Conservation (phyloP, 345 rosid genomes). For the Aquilaria sinensis region DNA sequence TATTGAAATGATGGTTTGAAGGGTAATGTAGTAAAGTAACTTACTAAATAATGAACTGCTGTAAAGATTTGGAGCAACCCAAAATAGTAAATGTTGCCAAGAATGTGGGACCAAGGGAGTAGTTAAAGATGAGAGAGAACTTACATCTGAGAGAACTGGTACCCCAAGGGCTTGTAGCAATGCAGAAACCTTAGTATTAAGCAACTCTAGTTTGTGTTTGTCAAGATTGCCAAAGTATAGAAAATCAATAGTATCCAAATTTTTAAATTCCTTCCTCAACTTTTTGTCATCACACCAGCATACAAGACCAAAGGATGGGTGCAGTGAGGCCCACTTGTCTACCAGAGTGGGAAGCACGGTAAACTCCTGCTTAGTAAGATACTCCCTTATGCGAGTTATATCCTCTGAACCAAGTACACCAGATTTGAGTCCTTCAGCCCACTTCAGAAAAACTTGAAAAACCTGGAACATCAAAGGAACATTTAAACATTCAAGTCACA, state of each 20-base stretch:
- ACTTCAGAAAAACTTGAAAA: slow-evolving; percentile 64
- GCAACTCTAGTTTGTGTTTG: slow-evolving; percentile 42
- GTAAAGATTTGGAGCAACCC: too few relatives aligned
- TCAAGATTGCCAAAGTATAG: slow-evolving; percentile 53
- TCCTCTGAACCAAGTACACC: slow-evolving; percentile 53
- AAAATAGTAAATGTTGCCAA: too few relatives aligned
- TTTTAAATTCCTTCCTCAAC: slow-evolving; percentile 54
- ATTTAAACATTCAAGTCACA: slow-evolving; percentile 15
- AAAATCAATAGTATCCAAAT: slow-evolving; percentile 47
- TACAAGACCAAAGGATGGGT: slow-evolving; percentile 69
- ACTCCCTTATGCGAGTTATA: slow-evolving; percentile 46
- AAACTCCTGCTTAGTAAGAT: slow-evolving; percentile 50
- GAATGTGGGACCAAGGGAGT: too few relatives aligned
- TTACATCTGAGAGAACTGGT: slow-evolving; percentile 79
- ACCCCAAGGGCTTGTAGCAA: slow-evolving; percentile 70
- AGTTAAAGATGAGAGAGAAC: slow-evolving; percentile 3
- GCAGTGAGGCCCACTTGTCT: slow-evolving; percentile 84
- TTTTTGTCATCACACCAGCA: slow-evolving; percentile 84
- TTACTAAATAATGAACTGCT: too few relatives aligned
- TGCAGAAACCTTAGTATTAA: slow-evolving; percentile 39
- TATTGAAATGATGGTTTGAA: too few relatives aligned
- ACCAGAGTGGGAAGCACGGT: slow-evolving; percentile 63
- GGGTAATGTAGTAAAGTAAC: too few relatives aligned
- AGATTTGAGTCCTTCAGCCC: slow-evolving; percentile 66
- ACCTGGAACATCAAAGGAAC: slow-evolving; percentile 46